Base-by-base conservation (phyloP, 2,329 filamentous ascomycete species). In the Lasiodiplodia gonubiensis region DNA sequence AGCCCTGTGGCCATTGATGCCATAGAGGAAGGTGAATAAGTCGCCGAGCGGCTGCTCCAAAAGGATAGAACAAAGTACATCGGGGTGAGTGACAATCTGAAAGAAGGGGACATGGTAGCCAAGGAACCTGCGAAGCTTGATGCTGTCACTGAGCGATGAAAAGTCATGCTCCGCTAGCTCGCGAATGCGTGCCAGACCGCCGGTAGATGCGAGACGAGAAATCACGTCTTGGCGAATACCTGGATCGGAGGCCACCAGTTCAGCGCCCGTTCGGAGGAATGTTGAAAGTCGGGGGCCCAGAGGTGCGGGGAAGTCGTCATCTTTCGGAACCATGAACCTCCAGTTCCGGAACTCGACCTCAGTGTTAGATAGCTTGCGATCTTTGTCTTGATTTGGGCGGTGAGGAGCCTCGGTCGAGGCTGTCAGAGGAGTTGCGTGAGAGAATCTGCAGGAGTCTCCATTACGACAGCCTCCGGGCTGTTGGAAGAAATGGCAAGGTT, bases 11-110 rank as follows among this genome's bases (percentile, higher is more conserved):
- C 77, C 76, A 57, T 75, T 73, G 16, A 69, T 71, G 11, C 78
- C 77, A 55, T 73, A 70, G 30, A 80, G 72, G 68, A 76, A 78
- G 12, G 75, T 78, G 68, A 79, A 80, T 5, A 80, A 52, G 8
- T 59, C 67, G 14, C 75, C 75, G 7, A 80, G 74, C 37, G 70
- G 72, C 2, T 75, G 79, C 67, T 80, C 77, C 1, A 79, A 69
- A 3, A 77, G 72, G 11, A 80, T 71, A 55, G 74, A 77, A 37
- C 78, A 72, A 14, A 80, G 64, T 18, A 80, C 61, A 3, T 74
- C 69, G 7, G 70, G 54, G 68, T 81, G 77, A 0, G 78, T 77
- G 1, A 80, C 72, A 0, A 76, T 74, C 10, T 68, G 67, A 3
- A 77, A 72, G 49, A 76, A 76, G 3, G 68, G 33, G 3, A 60